phyloP scores from a whole-genome alignment of 305 asterid species.

The Fraxinus paxiana region DNA sequence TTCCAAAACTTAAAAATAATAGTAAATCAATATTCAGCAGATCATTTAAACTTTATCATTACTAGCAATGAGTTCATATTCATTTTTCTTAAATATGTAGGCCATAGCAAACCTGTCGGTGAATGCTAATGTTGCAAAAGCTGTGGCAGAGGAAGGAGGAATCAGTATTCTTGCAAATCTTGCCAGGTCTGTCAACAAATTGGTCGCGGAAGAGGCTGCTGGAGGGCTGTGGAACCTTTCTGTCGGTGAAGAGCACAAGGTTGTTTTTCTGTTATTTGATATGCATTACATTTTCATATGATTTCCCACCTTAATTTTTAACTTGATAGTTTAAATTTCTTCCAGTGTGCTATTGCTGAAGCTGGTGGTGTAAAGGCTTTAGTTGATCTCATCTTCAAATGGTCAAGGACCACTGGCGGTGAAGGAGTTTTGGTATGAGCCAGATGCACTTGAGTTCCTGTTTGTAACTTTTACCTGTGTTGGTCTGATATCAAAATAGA shows the following conservation, averaged over 20 bases:
- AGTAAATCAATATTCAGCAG: not conserved
- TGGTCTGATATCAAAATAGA: constrained; percentile 8
- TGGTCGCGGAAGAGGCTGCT: constrained; percentile 96
- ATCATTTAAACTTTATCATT: constrained; percentile 18
- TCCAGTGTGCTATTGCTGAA: constrained; percentile 77
- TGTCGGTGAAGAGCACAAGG: constrained; percentile 96
- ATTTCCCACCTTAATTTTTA: constrained; percentile 12
- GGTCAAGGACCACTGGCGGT: constrained; percentile 63
- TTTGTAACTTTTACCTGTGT: constrained; percentile 6
- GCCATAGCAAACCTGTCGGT: constrained; percentile 91
- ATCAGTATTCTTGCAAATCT: constrained; percentile 60
- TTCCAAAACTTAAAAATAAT: not conserved
- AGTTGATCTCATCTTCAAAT: constrained; percentile 78
- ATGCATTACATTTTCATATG: not conserved
- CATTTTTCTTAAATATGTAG: constrained; percentile 34
- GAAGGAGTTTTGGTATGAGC: constrained; percentile 82
- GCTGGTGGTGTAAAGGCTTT: constrained; percentile 89
- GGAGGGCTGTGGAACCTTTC: constrained; percentile 99
- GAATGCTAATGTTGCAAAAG: constrained; percentile 83
- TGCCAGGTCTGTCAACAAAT: constrained; percentile 70
- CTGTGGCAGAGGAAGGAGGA: constrained; percentile 95
- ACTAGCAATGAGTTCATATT: constrained; percentile 11
- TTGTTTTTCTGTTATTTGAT: constrained; percentile 21
- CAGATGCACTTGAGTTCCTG: not conserved
- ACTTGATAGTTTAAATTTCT: constrained; percentile 24